A percentile compares a stretch with the other conserved stretches of the same genome.
Conservation (phyloP, 176 grass and related monocot genomes). For the Aegilops tauschii region DNA sequence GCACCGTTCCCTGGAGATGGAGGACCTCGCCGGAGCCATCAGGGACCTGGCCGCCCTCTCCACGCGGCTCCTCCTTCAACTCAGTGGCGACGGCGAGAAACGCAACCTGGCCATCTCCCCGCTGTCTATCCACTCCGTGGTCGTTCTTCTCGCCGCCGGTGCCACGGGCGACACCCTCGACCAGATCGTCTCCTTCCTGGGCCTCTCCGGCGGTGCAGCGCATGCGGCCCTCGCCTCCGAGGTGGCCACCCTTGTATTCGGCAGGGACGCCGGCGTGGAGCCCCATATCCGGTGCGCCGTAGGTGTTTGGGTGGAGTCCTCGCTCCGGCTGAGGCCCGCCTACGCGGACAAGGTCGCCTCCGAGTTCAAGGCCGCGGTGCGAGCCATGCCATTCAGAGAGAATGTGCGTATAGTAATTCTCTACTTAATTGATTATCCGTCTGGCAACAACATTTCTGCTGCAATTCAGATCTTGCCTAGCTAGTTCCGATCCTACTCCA, state of each 20-base stretch:
- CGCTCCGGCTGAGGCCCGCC: neutral
- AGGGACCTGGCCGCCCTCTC: slow-evolving; percentile 3
- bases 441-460: too few species aligned
- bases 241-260: neutral
- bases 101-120: neutral
- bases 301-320: neutral
- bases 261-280: neutral
- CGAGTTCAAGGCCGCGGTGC: neutral
- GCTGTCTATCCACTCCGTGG: neutral
- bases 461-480: too few species aligned
- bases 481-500: too few species aligned
- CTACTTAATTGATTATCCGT: too few species aligned
- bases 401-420: neutral
- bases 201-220: neutral
- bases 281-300: neutral
- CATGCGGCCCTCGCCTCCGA: neutral
- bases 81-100: neutral
- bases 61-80: neutral
- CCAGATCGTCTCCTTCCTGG: neutral
- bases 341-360: neutral
- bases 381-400: slow-evolving; percentile 2
- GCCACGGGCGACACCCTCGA: neutral
- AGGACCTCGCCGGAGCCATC: neutral
- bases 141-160: neutral
- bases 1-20: too few species aligned